These are phyloP conservation scores for Chlamydomonas eustigma DNA, from an alignment of 139 green algal genomes.

Conservation along the genomic window DNA sequence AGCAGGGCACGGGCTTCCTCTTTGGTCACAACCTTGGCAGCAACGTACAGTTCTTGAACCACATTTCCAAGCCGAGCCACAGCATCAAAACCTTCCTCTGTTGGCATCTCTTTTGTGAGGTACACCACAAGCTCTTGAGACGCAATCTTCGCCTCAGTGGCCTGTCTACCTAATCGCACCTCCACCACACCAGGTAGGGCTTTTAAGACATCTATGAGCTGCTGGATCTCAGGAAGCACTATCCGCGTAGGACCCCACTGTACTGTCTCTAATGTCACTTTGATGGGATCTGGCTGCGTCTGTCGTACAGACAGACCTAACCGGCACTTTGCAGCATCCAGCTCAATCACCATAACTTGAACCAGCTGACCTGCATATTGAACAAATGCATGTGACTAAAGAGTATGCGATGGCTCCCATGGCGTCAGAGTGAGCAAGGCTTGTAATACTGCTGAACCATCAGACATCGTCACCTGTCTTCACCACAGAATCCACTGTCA, in stretches of 20 bases:
- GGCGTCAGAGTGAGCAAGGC: too few species aligned
- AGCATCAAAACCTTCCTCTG: background rate
- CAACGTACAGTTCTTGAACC: constrained; percentile 5
- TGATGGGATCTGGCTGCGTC: constrained; percentile 13
- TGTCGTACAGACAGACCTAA: constrained; percentile 38
- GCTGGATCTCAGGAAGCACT: background rate
- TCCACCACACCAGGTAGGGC: background rate
- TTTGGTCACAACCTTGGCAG: background rate
- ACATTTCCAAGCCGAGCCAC: constrained; percentile 5
- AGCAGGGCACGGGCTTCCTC: background rate
- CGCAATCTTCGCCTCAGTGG: constrained; percentile 2
- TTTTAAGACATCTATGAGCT: background rate
- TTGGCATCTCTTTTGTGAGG: constrained; percentile 1
- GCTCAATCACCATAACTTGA: constrained; percentile 21
- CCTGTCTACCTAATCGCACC: background rate
- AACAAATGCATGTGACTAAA: too few species aligned
- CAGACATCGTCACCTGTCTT: background rate
- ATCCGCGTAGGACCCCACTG: background rate
- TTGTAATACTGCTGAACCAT: too few species aligned
- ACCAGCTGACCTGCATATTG: constrained; percentile 19
- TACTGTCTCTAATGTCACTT: constrained; percentile 5
- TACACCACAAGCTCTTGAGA: constrained; percentile 9
- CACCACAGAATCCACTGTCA: constrained; percentile 27
- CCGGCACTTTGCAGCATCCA: constrained; percentile 25
- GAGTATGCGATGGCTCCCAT: too few species aligned